phyloP scores from a whole-genome alignment of 2,329 filamentous ascomycete genomes.

The Fusarium ambrosium region DNA sequence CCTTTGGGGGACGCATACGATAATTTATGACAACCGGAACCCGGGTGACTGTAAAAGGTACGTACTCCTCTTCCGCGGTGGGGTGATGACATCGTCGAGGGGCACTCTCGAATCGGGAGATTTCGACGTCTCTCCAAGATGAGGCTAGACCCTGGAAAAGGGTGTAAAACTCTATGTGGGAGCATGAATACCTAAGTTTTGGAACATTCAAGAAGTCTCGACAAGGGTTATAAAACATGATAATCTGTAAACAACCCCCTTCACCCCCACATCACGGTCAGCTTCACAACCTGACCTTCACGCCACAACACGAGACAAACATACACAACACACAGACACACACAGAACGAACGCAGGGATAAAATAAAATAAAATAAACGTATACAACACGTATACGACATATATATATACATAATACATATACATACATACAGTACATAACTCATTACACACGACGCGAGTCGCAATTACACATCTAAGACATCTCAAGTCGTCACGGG shows the following conservation, averaged over 20 bases:
- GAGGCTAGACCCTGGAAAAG: slow-evolving; percentile 1
- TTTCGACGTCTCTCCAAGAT: slow-evolving; percentile 8
- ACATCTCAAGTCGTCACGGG: slow-evolving; percentile 46
- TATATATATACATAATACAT: slow-evolving; percentile 43
- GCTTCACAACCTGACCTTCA: slow-evolving; percentile 9
- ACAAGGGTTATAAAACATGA: not conserved
- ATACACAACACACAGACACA: slow-evolving; percentile 12
- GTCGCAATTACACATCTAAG: slow-evolving; percentile 48
- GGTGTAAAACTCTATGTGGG: not conserved
- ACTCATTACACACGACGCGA: slow-evolving; percentile 45
- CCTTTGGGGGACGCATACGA: slow-evolving; percentile 22
- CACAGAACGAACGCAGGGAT: slow-evolving; percentile 20
- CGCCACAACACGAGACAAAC: slow-evolving; percentile 9
- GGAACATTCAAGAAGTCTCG: not conserved
- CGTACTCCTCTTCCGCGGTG: slow-evolving; percentile 29
- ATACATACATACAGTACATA: slow-evolving; percentile 42
- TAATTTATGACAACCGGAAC: slow-evolving; percentile 14
- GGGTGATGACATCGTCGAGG: slow-evolving; percentile 41
- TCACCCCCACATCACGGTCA: not conserved
- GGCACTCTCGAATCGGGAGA: slow-evolving; percentile 20
- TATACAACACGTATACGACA: slow-evolving; percentile 38
- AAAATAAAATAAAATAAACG: slow-evolving; percentile 28
- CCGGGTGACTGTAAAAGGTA: slow-evolving; percentile 14
- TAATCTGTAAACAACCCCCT: not conserved
- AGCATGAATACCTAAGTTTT: not conserved